A percentile compares a stretch with the other conserved stretches of the same genome.
phyloP scores from a whole-genome alignment of 352 stramenopile genomes.

The Pythium sp. region DNA sequence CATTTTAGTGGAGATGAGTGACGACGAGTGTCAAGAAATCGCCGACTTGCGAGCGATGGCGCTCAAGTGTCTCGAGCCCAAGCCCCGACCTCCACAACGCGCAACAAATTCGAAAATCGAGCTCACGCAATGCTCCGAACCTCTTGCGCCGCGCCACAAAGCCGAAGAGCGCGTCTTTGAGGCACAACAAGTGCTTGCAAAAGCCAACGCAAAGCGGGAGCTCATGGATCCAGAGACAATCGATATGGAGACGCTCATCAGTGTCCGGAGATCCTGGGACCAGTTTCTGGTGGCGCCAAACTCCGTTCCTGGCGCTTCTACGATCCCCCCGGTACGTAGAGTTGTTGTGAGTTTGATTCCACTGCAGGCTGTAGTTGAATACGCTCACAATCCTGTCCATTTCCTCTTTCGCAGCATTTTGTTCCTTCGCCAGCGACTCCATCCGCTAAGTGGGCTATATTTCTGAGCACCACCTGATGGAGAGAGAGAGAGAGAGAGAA shows the following conservation, averaged over 20 bases:
- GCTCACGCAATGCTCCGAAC: neutral
- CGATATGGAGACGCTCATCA: slow-evolving; percentile 33
- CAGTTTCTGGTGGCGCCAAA: slow-evolving; percentile 17
- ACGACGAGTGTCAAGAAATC: slow-evolving; percentile 8
- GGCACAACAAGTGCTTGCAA: neutral
- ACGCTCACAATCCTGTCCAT: neutral
- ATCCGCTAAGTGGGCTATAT: slow-evolving; percentile 10
- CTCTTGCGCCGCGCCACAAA: neutral
- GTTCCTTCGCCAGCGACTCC: slow-evolving; percentile 12
- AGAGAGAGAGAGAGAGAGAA: no score
- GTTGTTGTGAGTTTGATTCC: neutral
- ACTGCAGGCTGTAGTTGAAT: neutral
- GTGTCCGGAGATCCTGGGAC: slow-evolving; percentile 27
- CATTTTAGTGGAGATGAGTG: slow-evolving; percentile 8
- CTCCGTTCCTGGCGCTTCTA: slow-evolving; percentile 20
- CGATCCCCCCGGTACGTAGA: slow-evolving; percentile 31
- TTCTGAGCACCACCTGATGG: slow-evolving; percentile 3
- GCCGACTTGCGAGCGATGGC: neutral
- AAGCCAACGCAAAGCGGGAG: neutral
- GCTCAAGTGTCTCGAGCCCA: slow-evolving; percentile 8
- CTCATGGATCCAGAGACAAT: slow-evolving; percentile 27
- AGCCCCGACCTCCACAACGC: neutral
- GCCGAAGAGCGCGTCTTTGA: neutral
- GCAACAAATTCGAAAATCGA: neutral
- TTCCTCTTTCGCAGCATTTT: slow-evolving; percentile 12